Percentiles rank a stretch among this genome's conserved stretches.
Conservation (phyloP, 495 filamentous ascomycete species). For the Lepidopterella palustris region DNA sequence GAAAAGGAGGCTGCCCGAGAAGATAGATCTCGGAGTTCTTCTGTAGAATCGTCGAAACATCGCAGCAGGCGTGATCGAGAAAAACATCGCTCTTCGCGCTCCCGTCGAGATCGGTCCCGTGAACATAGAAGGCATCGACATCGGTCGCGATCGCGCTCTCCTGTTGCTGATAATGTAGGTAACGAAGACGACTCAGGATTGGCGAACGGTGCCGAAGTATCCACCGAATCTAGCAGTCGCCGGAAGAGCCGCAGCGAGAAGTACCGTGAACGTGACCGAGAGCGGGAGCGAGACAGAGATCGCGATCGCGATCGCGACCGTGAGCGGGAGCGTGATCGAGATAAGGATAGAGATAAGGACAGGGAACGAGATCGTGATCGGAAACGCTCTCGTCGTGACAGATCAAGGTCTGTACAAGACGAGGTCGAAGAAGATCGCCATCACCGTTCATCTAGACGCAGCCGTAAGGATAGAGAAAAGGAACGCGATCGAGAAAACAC, state of each 20-base stretch:
- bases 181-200: constrained; percentile 9
- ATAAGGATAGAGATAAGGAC: constrained; percentile 30
- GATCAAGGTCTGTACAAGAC: constrained; percentile 39
- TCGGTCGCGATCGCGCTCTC: constrained; percentile 33
- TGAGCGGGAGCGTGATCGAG: constrained; percentile 42
- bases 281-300: constrained; percentile 32
- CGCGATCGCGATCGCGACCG: constrained; percentile 8
- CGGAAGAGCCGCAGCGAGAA: constrained; percentile 21
- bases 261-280: constrained; percentile 38
- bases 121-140: constrained; percentile 48
- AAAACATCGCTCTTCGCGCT: constrained; percentile 41
- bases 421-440: constrained; percentile 35
- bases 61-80: constrained; percentile 41
- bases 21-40: constrained; percentile 28
- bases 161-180: constrained; percentile 11
- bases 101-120: constrained; percentile 36
- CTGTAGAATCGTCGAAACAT: constrained; percentile 36
- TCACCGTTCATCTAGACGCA: constrained; percentile 41
- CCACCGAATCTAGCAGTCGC: constrained; percentile 9
- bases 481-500: constrained; percentile 17
- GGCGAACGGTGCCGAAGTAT: constrained; percentile 8
- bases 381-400: constrained; percentile 51
- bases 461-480: constrained; percentile 20
- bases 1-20: constrained; percentile 9
- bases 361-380: constrained; percentile 43